Conservation (phyloP, 768 basidiomycete genomes). For the Stropharia rugosoannulata region DNA sequence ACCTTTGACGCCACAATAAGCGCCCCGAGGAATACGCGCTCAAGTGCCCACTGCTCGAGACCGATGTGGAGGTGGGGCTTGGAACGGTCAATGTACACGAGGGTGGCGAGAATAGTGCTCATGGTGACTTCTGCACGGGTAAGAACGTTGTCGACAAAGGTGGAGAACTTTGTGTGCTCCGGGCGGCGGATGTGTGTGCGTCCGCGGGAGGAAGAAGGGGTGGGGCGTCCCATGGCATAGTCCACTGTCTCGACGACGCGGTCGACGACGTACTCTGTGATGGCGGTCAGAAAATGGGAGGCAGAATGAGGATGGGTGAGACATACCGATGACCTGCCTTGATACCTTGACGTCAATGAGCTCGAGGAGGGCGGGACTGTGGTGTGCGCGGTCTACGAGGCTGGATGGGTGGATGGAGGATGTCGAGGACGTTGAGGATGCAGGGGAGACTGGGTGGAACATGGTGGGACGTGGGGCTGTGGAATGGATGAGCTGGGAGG, state of each 20-base stretch:
- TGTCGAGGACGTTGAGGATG: slow-evolving; percentile 26
- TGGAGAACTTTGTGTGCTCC: slow-evolving; percentile 55
- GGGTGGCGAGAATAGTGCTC: slow-evolving; percentile 64
- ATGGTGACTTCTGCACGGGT: slow-evolving; percentile 72
- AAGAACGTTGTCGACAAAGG: slow-evolving; percentile 69
- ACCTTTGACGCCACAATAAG: slow-evolving; percentile 87
- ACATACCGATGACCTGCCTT: slow-evolving; percentile 63
- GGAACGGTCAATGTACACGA: slow-evolving; percentile 77
- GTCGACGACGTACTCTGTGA: slow-evolving; percentile 68
- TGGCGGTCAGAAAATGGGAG: slow-evolving; percentile 6
- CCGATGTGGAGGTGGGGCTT: slow-evolving; percentile 80
- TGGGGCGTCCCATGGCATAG: slow-evolving; percentile 70
- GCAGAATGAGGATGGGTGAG: background rate
- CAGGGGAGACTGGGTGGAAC: slow-evolving; percentile 17
- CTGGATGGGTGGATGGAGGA: slow-evolving; percentile 41
- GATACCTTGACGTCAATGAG: slow-evolving; percentile 67
- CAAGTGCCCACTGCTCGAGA: slow-evolving; percentile 82
- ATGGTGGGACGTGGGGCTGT: slow-evolving; percentile 15
- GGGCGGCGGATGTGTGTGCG: slow-evolving; percentile 45
- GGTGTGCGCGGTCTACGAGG: slow-evolving; percentile 62
- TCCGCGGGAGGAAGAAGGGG: slow-evolving; percentile 49
- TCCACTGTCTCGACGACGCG: slow-evolving; percentile 71
- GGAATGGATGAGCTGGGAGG: slow-evolving; percentile 19
- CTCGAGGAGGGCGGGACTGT: slow-evolving; percentile 66
- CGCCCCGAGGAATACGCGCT: slow-evolving; percentile 90